Base-by-base conservation (phyloP, 495 filamentous ascomycete genomes). In the Penicillium antarcticum region DNA sequence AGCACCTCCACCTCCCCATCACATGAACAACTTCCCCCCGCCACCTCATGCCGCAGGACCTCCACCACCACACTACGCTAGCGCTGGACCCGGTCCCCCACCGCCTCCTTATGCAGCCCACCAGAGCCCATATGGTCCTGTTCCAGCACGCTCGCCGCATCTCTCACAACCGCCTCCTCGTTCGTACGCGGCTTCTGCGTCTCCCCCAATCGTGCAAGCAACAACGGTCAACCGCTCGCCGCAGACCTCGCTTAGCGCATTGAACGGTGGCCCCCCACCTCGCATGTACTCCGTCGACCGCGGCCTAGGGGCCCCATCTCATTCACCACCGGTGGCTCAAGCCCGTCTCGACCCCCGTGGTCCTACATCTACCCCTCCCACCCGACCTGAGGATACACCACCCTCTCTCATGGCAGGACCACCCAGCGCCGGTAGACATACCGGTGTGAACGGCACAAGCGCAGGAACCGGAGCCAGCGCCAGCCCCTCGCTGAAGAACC, bases 401-500 rank as follows among this genome's bases (percentile, higher is more conserved):
- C 51, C 60, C 21, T 58, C 61, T 32, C 37, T 57, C 35, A 45
- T 67, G 41, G 48, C 63, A 26, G 56, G 54, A 14, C 50, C 57
- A 11, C 46, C 62, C 12, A 69, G 55, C 49, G 61, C 60, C 19
- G 57, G 57, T 43, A 63, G 74, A 39, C 65, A 65, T 31, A 36
- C 66, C 1, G 64, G 60, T n/a, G 58, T 63, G 40, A 74, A 70
- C 18, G 74, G 69, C 12, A 64, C 69, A 16, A 63, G 52, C 34
- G 52, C 66, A 4, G 62, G 66, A 14, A 68, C 71, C 38, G 67
- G 71, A 3, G 87, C 88, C 5, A 92, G 88, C 51, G 85, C 87
- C 31, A 90, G 84, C 55, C 87, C 87, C 12, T 90, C 87, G 21
- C 62, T 92, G 51, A 81, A 85, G 55, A 90, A 92, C 60, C 66